Conservation (phyloP, 306 rosid species). For the Lathyrus tuberosus region DNA sequence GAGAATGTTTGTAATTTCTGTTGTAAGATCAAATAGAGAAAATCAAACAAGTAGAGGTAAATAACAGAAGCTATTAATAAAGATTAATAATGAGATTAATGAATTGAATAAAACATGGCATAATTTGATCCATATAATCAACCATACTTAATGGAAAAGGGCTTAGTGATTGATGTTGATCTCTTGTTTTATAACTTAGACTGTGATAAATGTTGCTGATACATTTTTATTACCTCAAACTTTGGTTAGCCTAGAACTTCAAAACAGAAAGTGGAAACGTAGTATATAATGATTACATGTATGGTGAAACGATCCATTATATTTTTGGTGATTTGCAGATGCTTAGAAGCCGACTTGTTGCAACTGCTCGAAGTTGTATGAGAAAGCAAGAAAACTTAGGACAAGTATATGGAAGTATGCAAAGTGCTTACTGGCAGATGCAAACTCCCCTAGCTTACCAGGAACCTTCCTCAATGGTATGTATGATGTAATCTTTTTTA, state of each 20-base stretch:
- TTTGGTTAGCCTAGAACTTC: neutral
- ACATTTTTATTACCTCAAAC: neutral
- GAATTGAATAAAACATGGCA: no score
- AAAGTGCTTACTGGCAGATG: slow-evolving; percentile 73
- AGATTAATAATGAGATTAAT: no score
- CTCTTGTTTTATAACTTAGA: no score
- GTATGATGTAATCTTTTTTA: slow-evolving; percentile 22
- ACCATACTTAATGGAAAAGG: no score
- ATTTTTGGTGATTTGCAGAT: slow-evolving; percentile 45
- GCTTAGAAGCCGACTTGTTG: slow-evolving; percentile 60
- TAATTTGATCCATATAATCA: no score
- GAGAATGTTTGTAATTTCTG: no score
- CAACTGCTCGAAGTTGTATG: slow-evolving; percentile 60
- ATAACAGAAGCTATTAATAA: no score
- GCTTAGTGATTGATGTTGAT: no score
- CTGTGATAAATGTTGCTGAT: neutral
- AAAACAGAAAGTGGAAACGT: neutral
- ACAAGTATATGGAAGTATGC: slow-evolving; percentile 72
- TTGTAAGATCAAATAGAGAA: no score
- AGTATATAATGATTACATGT: slow-evolving; percentile 18
- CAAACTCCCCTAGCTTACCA: slow-evolving; percentile 66
- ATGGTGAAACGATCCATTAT: slow-evolving; percentile 10
- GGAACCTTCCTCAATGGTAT: slow-evolving; percentile 59
- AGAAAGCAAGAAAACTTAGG: slow-evolving; percentile 60
- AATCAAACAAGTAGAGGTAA: no score